Evolutionary conservation across 345 rosid species (phyloP), one percentile per base, ranked within the genome.

Genomic region (Dimocarpus longan): DNA sequence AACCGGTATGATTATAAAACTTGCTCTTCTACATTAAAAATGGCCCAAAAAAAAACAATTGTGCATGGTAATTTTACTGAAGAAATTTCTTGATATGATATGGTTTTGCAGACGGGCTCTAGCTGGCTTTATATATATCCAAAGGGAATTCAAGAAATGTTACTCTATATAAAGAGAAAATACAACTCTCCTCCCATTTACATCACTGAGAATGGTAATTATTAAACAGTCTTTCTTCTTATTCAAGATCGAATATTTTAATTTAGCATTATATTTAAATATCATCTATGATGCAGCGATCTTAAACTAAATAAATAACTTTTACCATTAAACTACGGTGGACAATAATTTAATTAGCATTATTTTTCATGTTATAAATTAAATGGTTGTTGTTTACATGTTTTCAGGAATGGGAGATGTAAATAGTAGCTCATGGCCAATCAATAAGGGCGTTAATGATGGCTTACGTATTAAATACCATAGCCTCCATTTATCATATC

Each of bases 161-260:
- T 90, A 71, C 66, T 88, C 11, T 79, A 90, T 73, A 78, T 80
- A 65, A 87, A 90, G 74, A 66, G 80, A 44, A 87, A 86, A 68
- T 91, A 86, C 73, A 82, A 87, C 15, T 73, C 85, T 50, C 95
- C 92, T 5, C 11, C 74, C 15, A 83, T 91, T 57, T 86, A 84
- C 75, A 82, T 91, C 8, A 88, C 93, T 18, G 95, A 89, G 63
- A 91, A 91, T 24, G 95, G 95, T 87, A 88, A 22, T 69, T 5
- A 18, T 68, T 43, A 54, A 15, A 60, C 0, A 60, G 3, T 21
- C 19, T 21, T 52, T 52, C 5, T 52, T 13, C 44, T 5, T 1
- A 1, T 42, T 42, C 3, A 18, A 42, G 1, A 19, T 11, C 12
- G 10, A 6, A 7, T 46, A 46, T 46, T 46, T 46, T 8, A 46